A percentile compares a stretch with the other conserved stretches of the same genome.
phyloP scores from a whole-genome alignment of 306 rosid genomes.

The Ammopiptanthus mongolicus region DNA sequence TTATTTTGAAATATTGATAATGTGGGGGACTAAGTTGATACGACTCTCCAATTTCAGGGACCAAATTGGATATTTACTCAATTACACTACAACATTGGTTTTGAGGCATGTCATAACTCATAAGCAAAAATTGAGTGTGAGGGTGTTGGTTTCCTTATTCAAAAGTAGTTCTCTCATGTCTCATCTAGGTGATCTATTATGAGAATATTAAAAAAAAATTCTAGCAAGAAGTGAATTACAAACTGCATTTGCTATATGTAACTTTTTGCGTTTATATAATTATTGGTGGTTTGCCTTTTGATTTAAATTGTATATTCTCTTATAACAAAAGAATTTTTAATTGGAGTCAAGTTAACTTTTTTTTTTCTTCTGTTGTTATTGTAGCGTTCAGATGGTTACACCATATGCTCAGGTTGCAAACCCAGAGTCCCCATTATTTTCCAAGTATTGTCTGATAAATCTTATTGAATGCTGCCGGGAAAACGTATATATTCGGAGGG shows the following conservation, averaged over 20 bases:
- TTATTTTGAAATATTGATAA: too few species aligned
- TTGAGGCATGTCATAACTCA: not conserved
- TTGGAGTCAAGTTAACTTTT: not conserved
- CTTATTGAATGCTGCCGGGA: too few species aligned
- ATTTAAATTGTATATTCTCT: too few species aligned
- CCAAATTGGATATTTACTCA: too few species aligned
- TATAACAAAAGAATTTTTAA: too few species aligned
- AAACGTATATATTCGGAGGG: too few species aligned
- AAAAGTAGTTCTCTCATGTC: not conserved
- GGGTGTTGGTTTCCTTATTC: not conserved
- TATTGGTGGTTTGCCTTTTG: too few species aligned
- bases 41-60: too few species aligned
- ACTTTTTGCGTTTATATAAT: not conserved
- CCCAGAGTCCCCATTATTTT: slow-evolving; percentile 53
- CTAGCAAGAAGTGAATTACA: not conserved
- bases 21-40: too few species aligned
- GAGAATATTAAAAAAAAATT: not conserved
- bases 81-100: not conserved
- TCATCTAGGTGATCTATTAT: not conserved
- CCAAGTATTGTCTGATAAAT: too few species aligned
- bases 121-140: not conserved
- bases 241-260: not conserved
- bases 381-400: slow-evolving; percentile 94
- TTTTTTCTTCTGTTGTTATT: not conserved
- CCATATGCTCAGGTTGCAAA: slow-evolving; percentile 89